Conservation (phyloP, 2,329 filamentous ascomycete genomes). For the Apiospora koreana region DNA sequence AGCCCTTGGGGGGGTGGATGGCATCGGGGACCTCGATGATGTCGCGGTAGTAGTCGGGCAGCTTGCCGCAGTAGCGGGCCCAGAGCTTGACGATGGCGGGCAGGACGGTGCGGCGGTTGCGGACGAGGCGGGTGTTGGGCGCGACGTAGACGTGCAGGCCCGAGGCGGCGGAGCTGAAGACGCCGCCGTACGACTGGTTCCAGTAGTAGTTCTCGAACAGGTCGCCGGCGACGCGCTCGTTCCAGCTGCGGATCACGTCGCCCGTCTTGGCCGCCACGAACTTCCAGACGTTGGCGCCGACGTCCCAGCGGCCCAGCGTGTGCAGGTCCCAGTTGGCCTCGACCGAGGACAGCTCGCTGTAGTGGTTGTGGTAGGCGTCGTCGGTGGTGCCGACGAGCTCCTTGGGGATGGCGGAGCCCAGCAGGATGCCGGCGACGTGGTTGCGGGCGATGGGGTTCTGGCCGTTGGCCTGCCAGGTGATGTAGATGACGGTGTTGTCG, state of each 20-base stretch:
- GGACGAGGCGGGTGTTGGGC: conserved; percentile 36
- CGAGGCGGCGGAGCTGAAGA: conserved; percentile 39
- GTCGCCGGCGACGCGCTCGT: conserved; percentile 24
- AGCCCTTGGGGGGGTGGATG: conserved; percentile 43
- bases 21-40: conserved; percentile 43
- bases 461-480: conserved; percentile 70
- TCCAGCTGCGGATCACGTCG: conserved; percentile 47
- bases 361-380: conserved; percentile 68
- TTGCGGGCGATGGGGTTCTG: conserved; percentile 67
- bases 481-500: conserved; percentile 71
- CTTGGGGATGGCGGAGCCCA: conserved; percentile 70
- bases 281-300: conserved; percentile 54
- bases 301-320: conserved; percentile 36
- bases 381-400: conserved; percentile 68
- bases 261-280: conserved; percentile 61
- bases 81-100: conserved; percentile 40
- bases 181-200: conserved; percentile 56
- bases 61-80: conserved; percentile 33
- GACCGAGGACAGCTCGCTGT: conserved; percentile 49
- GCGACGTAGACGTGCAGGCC: conserved; percentile 35
- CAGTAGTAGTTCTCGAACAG: conserved; percentile 44
- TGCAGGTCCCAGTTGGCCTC: conserved; percentile 69
- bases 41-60: conserved; percentile 44
- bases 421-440: conserved; percentile 68
- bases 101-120: conserved; percentile 35